Conservation (phyloP, 805 yeast genomes). For the Zygoascus ofunaensis region DNA sequence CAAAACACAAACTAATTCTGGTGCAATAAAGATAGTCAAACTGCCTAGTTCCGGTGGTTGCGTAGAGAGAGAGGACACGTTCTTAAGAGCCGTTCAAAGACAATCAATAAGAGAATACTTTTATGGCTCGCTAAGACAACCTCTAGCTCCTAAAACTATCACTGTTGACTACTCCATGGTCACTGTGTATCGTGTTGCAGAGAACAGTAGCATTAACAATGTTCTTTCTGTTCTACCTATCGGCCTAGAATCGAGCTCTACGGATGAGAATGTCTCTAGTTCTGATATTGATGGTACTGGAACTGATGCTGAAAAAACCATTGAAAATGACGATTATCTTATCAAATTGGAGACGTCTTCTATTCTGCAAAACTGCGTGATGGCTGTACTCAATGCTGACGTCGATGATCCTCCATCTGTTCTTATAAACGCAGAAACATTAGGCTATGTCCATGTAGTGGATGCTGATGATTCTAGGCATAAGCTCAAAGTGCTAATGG, state of each 20-base stretch:
- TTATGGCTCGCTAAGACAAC: slow-evolving; percentile 58
- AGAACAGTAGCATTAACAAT: slow-evolving; percentile 18
- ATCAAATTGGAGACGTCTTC: slow-evolving; percentile 30
- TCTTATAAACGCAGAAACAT: slow-evolving; percentile 45
- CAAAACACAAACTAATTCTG: slow-evolving; percentile 10
- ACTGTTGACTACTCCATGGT: slow-evolving; percentile 59
- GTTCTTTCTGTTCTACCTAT: slow-evolving; percentile 27
- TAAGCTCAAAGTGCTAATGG: slow-evolving; percentile 63
- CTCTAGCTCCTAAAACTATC: slow-evolving; percentile 78
- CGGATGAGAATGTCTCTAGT: not conserved
- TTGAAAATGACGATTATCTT: slow-evolving; percentile 20
- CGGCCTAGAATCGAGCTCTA: slow-evolving; percentile 22
- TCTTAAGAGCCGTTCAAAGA: slow-evolving; percentile 62
- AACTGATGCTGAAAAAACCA: slow-evolving; percentile 2
- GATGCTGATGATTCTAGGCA: slow-evolving; percentile 69
- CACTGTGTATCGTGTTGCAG: slow-evolving; percentile 51
- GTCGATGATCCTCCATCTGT: slow-evolving; percentile 40
- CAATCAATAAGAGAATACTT: slow-evolving; percentile 77
- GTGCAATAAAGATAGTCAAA: slow-evolving; percentile 41
- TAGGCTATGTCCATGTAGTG: slow-evolving; percentile 68
- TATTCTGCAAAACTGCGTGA: slow-evolving; percentile 59
- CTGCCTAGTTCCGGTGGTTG: slow-evolving; percentile 69
- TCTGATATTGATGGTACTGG: not conserved
- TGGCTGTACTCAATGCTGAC: slow-evolving; percentile 51
- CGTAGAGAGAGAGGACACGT: slow-evolving; percentile 63